A percentile compares a stretch with the other conserved stretches of the same genome.
Evolutionary conservation across 2,329 filamentous ascomycete genomes (phyloP).

Genomic region (Drechslera avenae): DNA sequence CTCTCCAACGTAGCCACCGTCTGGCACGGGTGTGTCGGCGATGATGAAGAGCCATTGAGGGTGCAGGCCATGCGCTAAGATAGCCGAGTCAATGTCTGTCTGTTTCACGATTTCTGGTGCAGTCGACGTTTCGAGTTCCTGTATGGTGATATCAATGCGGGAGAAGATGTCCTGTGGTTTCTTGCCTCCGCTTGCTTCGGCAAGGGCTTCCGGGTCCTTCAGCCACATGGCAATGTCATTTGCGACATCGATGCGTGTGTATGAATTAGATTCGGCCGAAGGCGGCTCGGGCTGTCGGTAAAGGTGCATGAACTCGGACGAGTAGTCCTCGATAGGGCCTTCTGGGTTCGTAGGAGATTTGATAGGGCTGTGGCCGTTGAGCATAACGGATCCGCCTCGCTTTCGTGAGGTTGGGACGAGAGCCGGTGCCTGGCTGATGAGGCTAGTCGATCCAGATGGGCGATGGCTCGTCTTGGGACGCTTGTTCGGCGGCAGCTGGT

Average conservation of each 20-base stretch:
- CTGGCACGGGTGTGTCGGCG: slow-evolving; percentile 56
- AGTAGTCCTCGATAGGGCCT: slow-evolving; percentile 72
- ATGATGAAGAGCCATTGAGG: slow-evolving; percentile 74
- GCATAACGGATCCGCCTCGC: slow-evolving; percentile 62
- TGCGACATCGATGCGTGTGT: slow-evolving; percentile 75
- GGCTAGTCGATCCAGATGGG: slow-evolving; percentile 74
- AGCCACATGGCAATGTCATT: slow-evolving; percentile 80
- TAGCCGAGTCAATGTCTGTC: slow-evolving; percentile 56
- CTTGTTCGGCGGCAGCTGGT: slow-evolving; percentile 69
- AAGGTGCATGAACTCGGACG: slow-evolving; percentile 74
- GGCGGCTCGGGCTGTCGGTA: slow-evolving; percentile 66
- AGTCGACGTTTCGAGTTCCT: slow-evolving; percentile 56
- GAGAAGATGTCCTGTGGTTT: slow-evolving; percentile 72
- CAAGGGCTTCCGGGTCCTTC: slow-evolving; percentile 71
- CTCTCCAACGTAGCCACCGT: slow-evolving; percentile 67
- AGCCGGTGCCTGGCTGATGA: slow-evolving; percentile 68
- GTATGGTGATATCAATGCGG: slow-evolving; percentile 60
- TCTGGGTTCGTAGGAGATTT: slow-evolving; percentile 73
- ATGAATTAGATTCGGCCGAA: slow-evolving; percentile 74
- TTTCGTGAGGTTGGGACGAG: slow-evolving; percentile 67
- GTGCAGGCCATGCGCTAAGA: slow-evolving; percentile 60
- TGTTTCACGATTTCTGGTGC: slow-evolving; percentile 60
- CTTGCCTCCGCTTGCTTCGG: slow-evolving; percentile 68
- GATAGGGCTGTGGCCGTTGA: slow-evolving; percentile 73
- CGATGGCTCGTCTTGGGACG: slow-evolving; percentile 83